phyloP scores from a whole-genome alignment of 495 filamentous ascomycete genomes.

The Paragyromitra xinjiangensis region DNA sequence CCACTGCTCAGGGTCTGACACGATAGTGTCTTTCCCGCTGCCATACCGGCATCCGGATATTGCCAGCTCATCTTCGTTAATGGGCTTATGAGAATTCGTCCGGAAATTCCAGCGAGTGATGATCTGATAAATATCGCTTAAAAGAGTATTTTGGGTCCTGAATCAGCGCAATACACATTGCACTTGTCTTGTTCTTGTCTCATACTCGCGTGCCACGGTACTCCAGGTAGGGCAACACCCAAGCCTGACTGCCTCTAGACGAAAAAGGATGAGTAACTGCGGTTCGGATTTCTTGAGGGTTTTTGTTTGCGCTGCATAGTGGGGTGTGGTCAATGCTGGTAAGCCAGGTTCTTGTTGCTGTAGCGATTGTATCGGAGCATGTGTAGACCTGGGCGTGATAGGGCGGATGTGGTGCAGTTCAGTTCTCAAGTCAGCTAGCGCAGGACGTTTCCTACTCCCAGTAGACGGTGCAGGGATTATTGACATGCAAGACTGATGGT shows the following conservation, averaged over 20 bases:
- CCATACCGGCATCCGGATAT: slow-evolving; percentile 1
- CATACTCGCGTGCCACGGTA: neutral
- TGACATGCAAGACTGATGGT: slow-evolving; percentile 25
- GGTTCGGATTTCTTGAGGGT: neutral
- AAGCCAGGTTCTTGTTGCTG: slow-evolving; percentile 13
- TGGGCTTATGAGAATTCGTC: slow-evolving; percentile 4
- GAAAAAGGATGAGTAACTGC: slow-evolving; percentile 7
- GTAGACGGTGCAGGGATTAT: slow-evolving; percentile 22
- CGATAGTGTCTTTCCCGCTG: slow-evolving; percentile 8
- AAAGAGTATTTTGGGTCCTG: slow-evolving; percentile 13
- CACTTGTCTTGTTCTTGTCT: slow-evolving; percentile 12
- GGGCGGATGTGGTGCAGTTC: slow-evolving; percentile 8
- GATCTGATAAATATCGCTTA: slow-evolving; percentile 4
- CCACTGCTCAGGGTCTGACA: slow-evolving; percentile 13
- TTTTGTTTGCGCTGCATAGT: slow-evolving; percentile 27
- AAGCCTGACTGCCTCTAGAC: neutral
- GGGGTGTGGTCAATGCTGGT: slow-evolving; percentile 29
- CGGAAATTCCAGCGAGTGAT: slow-evolving; percentile 4
- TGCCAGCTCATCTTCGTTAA: slow-evolving; percentile 28
- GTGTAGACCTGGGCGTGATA: slow-evolving; percentile 10
- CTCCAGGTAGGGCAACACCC: slow-evolving; percentile 6
- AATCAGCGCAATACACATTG: slow-evolving; percentile 31
- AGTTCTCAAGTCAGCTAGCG: slow-evolving; percentile 30
- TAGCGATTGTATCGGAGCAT: slow-evolving; percentile 10
- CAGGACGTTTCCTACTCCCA: slow-evolving; percentile 1